A percentile compares a stretch with the other conserved stretches of the same genome.
These are phyloP conservation scores for Mikania micrantha DNA, from an alignment of 129 eudicot species.

Conservation along the genomic window DNA sequence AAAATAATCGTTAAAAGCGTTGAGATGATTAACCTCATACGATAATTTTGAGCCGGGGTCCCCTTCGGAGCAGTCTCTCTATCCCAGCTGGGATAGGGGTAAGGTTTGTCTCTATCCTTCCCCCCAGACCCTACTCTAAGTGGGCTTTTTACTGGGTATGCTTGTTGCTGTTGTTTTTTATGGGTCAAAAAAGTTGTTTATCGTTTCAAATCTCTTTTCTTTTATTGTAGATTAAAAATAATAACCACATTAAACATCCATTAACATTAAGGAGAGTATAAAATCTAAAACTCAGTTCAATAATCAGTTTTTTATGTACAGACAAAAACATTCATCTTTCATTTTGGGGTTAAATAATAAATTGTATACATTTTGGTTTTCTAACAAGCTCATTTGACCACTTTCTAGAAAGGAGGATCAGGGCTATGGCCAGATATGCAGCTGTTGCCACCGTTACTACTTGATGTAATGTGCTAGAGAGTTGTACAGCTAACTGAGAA, in stretches of 20 bases:
- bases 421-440: constrained; percentile 48
- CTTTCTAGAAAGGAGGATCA: constrained; percentile 79
- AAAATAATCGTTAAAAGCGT: too few relatives aligned
- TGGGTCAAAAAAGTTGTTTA: neutral
- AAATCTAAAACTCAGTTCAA: neutral
- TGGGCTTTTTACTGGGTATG: too few relatives aligned
- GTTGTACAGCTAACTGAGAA: constrained; percentile 95
- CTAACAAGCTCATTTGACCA: neutral
- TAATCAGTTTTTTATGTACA: too few relatives aligned
- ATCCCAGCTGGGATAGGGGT: too few relatives aligned
- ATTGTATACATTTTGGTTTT: neutral
- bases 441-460: constrained; percentile 27
- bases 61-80: too few relatives aligned
- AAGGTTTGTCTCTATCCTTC: too few relatives aligned
- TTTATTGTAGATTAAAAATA: neutral
- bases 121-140: too few relatives aligned
- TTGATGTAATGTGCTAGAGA: constrained; percentile 36
- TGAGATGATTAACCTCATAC: too few relatives aligned
- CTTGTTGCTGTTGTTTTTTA: too few relatives aligned
- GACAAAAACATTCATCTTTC: too few relatives aligned
- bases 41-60: too few relatives aligned
- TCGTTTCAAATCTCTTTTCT: neutral
- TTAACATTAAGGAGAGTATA: neutral
- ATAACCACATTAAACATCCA: neutral
- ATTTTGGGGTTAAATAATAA: too few relatives aligned